Evolutionary conservation across 2,329 filamentous ascomycete genomes (phyloP).

Genomic region (Ascochyta viciae-villosae): DNA sequence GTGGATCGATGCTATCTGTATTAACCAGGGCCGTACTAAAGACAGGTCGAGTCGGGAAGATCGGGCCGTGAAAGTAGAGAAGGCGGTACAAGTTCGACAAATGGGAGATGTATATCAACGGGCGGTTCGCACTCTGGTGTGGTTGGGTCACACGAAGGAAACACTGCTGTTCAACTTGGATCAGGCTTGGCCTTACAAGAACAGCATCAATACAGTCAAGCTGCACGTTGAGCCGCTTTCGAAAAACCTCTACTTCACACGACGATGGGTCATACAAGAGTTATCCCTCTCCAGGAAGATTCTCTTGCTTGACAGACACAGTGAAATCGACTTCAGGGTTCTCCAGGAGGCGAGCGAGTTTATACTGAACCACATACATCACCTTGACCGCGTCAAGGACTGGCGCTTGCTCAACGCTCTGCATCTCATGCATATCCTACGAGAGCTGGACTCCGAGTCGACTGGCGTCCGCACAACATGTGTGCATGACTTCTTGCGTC

Average conservation of each 20-base stretch:
- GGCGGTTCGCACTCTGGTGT: background rate
- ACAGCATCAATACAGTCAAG: background rate
- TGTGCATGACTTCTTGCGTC: background rate
- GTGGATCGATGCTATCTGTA: slow-evolving; percentile 2
- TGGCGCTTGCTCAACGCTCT: background rate
- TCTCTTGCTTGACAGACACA: background rate
- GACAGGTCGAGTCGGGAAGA: too few relatives aligned
- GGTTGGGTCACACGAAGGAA: too few relatives aligned
- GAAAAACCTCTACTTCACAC: background rate
- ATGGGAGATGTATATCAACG: slow-evolving; percentile 1
- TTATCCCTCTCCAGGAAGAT: background rate
- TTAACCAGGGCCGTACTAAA: background rate
- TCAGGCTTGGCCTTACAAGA: background rate
- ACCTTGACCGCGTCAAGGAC: background rate
- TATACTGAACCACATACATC: background rate
- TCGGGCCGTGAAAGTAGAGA: background rate
- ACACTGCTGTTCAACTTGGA: background rate
- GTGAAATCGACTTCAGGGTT: background rate
- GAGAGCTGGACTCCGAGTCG: background rate
- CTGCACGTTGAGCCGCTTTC: background rate
- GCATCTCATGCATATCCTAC: slow-evolving; percentile 1
- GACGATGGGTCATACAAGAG: slow-evolving; percentile 4
- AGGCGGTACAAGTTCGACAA: background rate
- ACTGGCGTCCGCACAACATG: too few relatives aligned
- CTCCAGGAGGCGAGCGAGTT: background rate